Base-by-base conservation (phyloP, 2,329 filamentous ascomycete genomes). In the Aureobasidium mangrovei region DNA sequence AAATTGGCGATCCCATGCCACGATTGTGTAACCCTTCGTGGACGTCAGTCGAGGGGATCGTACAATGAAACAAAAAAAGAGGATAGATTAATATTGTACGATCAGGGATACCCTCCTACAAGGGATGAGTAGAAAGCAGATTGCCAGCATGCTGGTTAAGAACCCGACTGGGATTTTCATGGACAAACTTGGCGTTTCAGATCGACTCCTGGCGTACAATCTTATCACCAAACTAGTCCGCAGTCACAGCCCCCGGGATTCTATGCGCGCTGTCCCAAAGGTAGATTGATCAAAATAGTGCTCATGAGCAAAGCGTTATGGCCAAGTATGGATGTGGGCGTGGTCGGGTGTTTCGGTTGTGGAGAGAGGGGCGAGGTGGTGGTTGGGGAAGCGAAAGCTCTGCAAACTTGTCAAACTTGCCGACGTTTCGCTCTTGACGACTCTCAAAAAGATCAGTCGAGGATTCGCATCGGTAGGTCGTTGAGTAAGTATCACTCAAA, bases 181-280 rank as follows among this genome's bases (percentile, higher is more conserved):
- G 18, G 18, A 18, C 18, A 31, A 8, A 26, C 46, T 49, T 40
- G 46, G 46, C 46, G 46, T 49, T 49, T 49, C 46, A 49, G 36
- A 49, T 49, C 3, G 12, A 12, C 28, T 39, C 7, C 36, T 49
- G 45, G n/a, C 32, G 32, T 10, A 10, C 32, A 33, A 18, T 10
- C 32, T 33, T 10, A 10, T 33, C 10, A 10, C 6, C 32, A 10
- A 33, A 6, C 32, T 10, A 10, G 6, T 33, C 32, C 6, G 32
- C 32, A 33, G 6, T 7, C 10, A 41, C 7, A 12, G 7, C 28
- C 28, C 7, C 26, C 35, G 33, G 36, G 10, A 12, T 38, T 36
- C 33, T 8, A 28, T 28, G 26, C 35, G 35, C n/a, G 35, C 8
- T 4, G 27, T 18, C 18, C 18, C 18, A 18, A 18, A 18, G 18